Evolutionary conservation across 2,329 filamentous ascomycete genomes (phyloP), one percentile per base, ranked within the genome.

Genomic region (Aureobasidium subglaciale): DNA sequence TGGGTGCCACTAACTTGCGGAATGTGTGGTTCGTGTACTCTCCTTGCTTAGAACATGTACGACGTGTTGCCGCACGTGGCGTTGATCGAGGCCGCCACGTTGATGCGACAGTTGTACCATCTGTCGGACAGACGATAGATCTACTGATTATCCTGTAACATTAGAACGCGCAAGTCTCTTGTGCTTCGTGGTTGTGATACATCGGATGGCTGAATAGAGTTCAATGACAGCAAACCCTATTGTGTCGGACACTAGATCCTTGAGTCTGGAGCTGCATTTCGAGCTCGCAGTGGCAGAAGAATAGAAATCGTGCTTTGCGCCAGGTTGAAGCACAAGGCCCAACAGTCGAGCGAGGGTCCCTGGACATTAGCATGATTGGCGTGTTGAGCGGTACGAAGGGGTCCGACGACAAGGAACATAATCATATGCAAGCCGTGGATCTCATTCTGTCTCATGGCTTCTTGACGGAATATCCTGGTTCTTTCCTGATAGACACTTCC

Each of bases 31-130:
- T 43, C 5, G 16, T 43, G 37, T 42, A 16, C 34, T 54, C 18
- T 29, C 50, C 43, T 43, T 27, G 38, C 29, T 42, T 53, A 6
- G 25, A n/a, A 25, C 3, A 16, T n/a, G 22, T 32, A n/a, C n/a
- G n/a, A n/a, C 20, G 22, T 40, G 30, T 25, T 38, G 46, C 46
- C 34, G 46, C 50, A 54, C 50, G 50, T 42, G 50, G 48, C 35
- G 48, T 25, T 29, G 48, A 52, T 40, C 35, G 48, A 32, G 25
- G 48, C 48, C n/a, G n/a, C n/a, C 48, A 52, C 48, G 48, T 52
- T 52, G 35, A 30, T 7, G 25, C 16, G 48, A 52, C 48, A 41
- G 48, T 52, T 38, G 35, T 27, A 52, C 48, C n/a, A 18, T 25
- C n/a, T 40, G 48, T 32, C 32, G 48, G 48, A 52, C 34, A 50